These are phyloP conservation scores for Tuctoria greenei DNA, from an alignment of 176 grass and related monocot genomes.

Conservation along the genomic window DNA sequence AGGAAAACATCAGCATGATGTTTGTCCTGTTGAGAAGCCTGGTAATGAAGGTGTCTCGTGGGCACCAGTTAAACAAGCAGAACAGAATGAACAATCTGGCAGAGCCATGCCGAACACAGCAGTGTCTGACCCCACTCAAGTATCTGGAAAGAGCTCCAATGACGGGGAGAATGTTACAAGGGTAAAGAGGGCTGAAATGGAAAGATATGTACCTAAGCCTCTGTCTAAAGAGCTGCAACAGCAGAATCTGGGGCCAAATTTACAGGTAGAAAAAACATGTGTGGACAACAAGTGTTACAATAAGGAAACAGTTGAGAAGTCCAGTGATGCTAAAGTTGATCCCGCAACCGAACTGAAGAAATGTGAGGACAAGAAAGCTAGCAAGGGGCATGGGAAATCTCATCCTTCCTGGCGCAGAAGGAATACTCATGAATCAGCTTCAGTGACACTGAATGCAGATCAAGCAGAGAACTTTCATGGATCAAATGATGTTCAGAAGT, in stretches of 20 bases:
- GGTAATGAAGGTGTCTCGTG: slow-evolving; percentile 61
- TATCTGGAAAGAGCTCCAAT: slow-evolving; percentile 36
- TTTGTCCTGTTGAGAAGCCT: slow-evolving; percentile 55
- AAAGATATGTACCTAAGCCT: slow-evolving; percentile 97
- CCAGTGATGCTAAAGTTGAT: slow-evolving; percentile 48
- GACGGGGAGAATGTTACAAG: slow-evolving; percentile 54
- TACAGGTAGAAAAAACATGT: slow-evolving; percentile 27
- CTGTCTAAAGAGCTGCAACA: slow-evolving; percentile 76
- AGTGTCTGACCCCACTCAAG: slow-evolving; percentile 17
- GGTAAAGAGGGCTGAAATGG: slow-evolving; percentile 95
- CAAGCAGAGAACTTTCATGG: slow-evolving; percentile 32
- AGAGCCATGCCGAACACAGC: slow-evolving; percentile 31
- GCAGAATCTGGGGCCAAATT: slow-evolving; percentile 47
- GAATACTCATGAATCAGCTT: slow-evolving; percentile 56
- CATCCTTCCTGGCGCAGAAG: slow-evolving; percentile 92
- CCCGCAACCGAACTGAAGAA: slow-evolving; percentile 47
- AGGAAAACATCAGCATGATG: slow-evolving; percentile 64
- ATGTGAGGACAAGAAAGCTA: slow-evolving; percentile 67
- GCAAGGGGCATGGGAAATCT: slow-evolving; percentile 58
- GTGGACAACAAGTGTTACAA: slow-evolving; percentile 35
- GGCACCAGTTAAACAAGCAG: slow-evolving; percentile 70
- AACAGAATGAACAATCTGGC: slow-evolving; percentile 56
- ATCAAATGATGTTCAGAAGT: slow-evolving; percentile 43
- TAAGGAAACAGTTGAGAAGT: slow-evolving; percentile 42
- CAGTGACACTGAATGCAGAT: slow-evolving; percentile 37